Percentiles rank a stretch among this genome's conserved stretches.
These are phyloP conservation scores for Calonectria naviculata DNA, from an alignment of 2,329 filamentous ascomycete genomes.

Conservation along the genomic window DNA sequence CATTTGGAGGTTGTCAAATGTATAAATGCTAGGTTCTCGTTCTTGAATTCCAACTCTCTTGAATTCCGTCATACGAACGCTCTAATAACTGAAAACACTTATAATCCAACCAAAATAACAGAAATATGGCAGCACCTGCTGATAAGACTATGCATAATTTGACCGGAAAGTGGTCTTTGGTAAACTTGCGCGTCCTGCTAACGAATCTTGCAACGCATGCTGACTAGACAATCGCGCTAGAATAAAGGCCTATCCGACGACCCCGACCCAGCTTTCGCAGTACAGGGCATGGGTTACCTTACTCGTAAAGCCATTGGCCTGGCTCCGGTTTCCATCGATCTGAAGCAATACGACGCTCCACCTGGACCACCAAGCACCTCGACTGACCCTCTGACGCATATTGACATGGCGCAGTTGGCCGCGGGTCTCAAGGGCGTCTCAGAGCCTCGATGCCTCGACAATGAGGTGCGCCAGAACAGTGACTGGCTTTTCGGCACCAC, in stretches of 20 bases:
- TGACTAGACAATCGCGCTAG: constrained; percentile 52
- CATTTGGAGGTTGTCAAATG: too few species aligned
- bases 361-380: constrained; percentile 52
- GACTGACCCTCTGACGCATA: constrained; percentile 61
- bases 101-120: too few species aligned
- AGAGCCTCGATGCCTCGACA: constrained; percentile 65
- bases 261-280: constrained; percentile 73
- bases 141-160: neutral
- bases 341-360: constrained; percentile 64
- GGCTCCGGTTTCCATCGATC: constrained; percentile 74
- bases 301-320: constrained; percentile 77
- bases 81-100: too few species aligned
- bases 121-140: neutral
- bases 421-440: constrained; percentile 75
- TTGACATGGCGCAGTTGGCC: constrained; percentile 80
- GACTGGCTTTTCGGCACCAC: constrained; percentile 86
- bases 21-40: too few species aligned
- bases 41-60: too few species aligned
- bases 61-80: too few species aligned
- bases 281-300: constrained; percentile 80
- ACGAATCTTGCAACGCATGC: neutral
- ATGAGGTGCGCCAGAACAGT: constrained; percentile 68
- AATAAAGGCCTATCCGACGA: constrained; percentile 80
- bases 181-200: neutral
- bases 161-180: neutral